Percentiles rank a stretch among this genome's conserved stretches.
Evolutionary conservation across 2,329 filamentous ascomycete species (phyloP).

Genomic region (Fusarium sp.): DNA sequence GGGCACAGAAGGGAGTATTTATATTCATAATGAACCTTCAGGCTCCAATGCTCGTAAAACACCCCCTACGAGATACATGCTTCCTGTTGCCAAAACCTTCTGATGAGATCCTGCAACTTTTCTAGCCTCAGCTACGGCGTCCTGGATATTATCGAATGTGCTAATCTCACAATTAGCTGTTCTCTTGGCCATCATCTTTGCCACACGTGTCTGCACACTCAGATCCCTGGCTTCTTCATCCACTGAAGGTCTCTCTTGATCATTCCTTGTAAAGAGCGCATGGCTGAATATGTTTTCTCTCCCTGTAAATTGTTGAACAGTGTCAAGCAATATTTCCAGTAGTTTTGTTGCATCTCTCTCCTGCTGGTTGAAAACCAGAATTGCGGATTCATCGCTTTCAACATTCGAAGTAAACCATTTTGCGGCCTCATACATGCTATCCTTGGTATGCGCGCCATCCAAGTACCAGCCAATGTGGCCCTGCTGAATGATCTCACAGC

Average conservation of each 20-base stretch:
- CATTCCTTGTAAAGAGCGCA: conserved; percentile 85
- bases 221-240: conserved; percentile 55
- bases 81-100: conserved; percentile 81
- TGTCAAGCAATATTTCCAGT: conserved; percentile 68
- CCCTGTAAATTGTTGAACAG: conserved; percentile 55
- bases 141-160: conserved; percentile 74
- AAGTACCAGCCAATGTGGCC: conserved; percentile 76
- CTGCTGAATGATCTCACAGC: conserved; percentile 74
- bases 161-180: conserved; percentile 57
- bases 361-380: conserved; percentile 93
- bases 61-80: conserved; percentile 84
- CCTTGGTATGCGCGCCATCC: conserved; percentile 87
- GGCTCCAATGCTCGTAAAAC: conserved; percentile 76
- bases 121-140: conserved; percentile 70
- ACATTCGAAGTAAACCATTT: conserved; percentile 75
- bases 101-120: conserved; percentile 53
- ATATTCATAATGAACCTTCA: conserved; percentile 50
- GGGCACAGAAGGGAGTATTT: conserved; percentile 14
- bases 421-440: conserved; percentile 80
- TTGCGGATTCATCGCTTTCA: conserved; percentile 45
- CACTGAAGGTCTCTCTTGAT: conserved; percentile 40
- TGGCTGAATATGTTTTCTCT: conserved; percentile 67
- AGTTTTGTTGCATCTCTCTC: conserved; percentile 78
- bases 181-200: conserved; percentile 65
- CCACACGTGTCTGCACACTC: conserved; percentile 74